These are phyloP conservation scores for Botrytis deweyae DNA, from an alignment of 2,329 filamentous ascomycete genomes.

Conservation along the genomic window DNA sequence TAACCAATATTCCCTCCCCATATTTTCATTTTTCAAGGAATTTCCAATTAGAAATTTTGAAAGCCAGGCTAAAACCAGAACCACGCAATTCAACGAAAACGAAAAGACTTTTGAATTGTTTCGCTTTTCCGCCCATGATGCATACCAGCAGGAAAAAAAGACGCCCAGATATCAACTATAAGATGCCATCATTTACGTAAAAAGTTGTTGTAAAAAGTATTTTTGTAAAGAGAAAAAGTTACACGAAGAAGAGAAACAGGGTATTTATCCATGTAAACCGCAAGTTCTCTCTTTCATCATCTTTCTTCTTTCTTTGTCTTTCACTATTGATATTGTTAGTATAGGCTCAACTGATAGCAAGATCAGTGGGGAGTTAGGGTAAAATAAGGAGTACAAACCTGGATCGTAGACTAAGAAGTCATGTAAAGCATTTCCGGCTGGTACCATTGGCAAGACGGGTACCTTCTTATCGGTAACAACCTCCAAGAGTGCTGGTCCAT, in stretches of 20 bases:
- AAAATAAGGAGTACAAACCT: constrained; percentile 50
- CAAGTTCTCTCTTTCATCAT: constrained; percentile 61
- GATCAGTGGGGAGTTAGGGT: not conserved
- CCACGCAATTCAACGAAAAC: not conserved
- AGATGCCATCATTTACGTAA: constrained; percentile 10
- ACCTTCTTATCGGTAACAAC: constrained; percentile 90
- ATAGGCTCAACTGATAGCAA: constrained; percentile 24
- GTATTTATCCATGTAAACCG: constrained; percentile 23
- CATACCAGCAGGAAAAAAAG: constrained; percentile 9
- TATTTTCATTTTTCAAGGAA: not conserved
- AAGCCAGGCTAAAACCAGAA: constrained; percentile 14
- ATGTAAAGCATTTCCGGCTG: constrained; percentile 79
- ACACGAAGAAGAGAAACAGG: not conserved
- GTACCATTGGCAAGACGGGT: constrained; percentile 97
- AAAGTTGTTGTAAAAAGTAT: constrained; percentile 8
- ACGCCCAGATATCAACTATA: constrained; percentile 11
- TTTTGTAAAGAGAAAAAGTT: not conserved
- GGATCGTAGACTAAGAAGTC: constrained; percentile 90
- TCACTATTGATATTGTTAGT: constrained; percentile 51
- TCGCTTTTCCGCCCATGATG: constrained; percentile 10
- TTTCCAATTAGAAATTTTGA: constrained; percentile 10
- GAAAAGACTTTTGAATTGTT: constrained; percentile 7
- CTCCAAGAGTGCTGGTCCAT: constrained; percentile 91
- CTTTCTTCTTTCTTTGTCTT: constrained; percentile 65
- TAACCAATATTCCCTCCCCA: not conserved